Base-by-base conservation (phyloP, 805 yeast genomes). In the Priceomyces fermenticarens region DNA sequence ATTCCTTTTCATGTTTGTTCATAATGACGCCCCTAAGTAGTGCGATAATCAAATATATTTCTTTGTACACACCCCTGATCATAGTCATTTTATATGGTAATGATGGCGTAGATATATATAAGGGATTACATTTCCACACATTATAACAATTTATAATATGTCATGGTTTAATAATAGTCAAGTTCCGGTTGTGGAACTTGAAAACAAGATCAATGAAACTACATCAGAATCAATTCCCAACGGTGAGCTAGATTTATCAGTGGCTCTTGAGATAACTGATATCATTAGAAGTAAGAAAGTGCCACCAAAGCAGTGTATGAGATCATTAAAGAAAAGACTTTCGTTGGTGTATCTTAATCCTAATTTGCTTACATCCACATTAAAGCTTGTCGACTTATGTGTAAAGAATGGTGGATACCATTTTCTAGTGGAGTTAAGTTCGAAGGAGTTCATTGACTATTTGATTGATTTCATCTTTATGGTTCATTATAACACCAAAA, bases 371-470 rank as follows among this genome's bases (percentile, higher is more conserved):
- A 72, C 81, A 20, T 77, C 93, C 4, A 72, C 90, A 0, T 73
- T 93, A 55, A 85, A 84, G 54, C 68, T 93, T 46, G 72, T 84
- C 26, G 98, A 93, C 53, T 75, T 88, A 35, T 86, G 96, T 63
- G 83, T 91, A 41, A 93, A 93, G 64, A 93, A 93, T 58, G 90
- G 97, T 35, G 99, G 99, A 6, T 71, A 72, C 36, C 95, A 88
- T 52, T 90, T 93, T 53, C 70, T 91, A 15, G 72, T 68, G 14
- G 97, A 88, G 53, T 72, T 90, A 25, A 78, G 91, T 27, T 76
- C 90, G 8, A 79, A 88, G 47, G 97, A 91, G 58, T 91, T 91
- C 49, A 76, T 89, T 66, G 96, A 86, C 58, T 81, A 88, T 17
- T 65, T 88, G 46, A 83, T 81, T n/a, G 72, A 67, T 39, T 61